Conservation (phyloP, 2,329 filamentous ascomycete genomes). For the Alternaria conjuncta region DNA sequence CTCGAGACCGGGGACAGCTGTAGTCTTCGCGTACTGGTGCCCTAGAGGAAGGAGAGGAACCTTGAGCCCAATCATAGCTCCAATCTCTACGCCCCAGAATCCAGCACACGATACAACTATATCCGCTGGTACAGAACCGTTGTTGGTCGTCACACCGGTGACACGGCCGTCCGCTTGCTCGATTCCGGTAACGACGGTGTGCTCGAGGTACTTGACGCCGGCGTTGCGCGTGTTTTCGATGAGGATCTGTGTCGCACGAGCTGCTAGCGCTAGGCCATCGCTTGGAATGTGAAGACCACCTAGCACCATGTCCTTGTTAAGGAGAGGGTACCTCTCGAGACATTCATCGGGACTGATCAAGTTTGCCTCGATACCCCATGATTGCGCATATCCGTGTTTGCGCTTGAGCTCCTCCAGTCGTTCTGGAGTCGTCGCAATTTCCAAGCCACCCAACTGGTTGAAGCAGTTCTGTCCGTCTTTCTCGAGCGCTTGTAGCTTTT, state of each 20-base stretch:
- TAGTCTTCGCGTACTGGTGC: constrained; percentile 70
- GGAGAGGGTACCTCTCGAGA: constrained; percentile 59
- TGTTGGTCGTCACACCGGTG: constrained; percentile 62
- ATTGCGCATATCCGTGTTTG: constrained; percentile 65
- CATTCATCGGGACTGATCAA: constrained; percentile 63
- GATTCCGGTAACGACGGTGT: constrained; percentile 65
- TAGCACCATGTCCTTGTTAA: constrained; percentile 61
- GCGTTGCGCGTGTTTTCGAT: constrained; percentile 63
- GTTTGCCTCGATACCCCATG: constrained; percentile 65
- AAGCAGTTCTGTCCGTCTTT: constrained; percentile 58
- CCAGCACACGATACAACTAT: constrained; percentile 69
- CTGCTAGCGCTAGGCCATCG: constrained; percentile 67
- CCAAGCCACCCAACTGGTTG: constrained; percentile 68
- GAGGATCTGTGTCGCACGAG: constrained; percentile 66
- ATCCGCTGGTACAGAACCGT: constrained; percentile 61
- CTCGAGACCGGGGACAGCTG: constrained; percentile 55
- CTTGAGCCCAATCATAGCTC: constrained; percentile 64
- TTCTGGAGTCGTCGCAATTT: constrained; percentile 66
- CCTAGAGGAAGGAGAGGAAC: constrained; percentile 67
- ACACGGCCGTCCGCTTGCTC: constrained; percentile 57
- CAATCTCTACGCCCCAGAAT: constrained; percentile 71
- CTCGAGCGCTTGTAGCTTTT: constrained; percentile 64
- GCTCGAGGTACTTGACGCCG: constrained; percentile 65
- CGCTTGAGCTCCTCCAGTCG: constrained; percentile 67
- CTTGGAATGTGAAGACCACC: constrained; percentile 67